Percentiles rank a stretch among this genome's conserved stretches.
phyloP scores from a whole-genome alignment of 306 rosid species.

The Inga leiocalycina region DNA sequence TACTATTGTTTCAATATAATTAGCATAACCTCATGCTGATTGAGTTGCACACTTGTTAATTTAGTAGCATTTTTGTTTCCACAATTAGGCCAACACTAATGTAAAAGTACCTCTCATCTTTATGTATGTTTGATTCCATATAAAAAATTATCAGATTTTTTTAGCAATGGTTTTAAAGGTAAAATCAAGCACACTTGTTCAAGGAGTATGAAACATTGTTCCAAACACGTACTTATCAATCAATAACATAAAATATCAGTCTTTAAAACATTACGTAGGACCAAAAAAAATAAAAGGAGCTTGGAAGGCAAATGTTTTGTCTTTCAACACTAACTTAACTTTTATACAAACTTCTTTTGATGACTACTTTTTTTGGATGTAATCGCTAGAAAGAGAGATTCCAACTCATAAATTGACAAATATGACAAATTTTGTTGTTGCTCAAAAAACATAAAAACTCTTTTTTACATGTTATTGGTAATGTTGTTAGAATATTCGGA shows the following conservation, averaged over 20 bases:
- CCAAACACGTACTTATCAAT: background rate
- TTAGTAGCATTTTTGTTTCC: no score
- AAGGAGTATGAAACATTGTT: background rate
- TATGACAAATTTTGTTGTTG: background rate
- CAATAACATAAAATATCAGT: background rate
- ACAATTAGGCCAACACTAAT: no score
- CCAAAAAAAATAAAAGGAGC: no score
- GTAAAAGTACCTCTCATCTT: no score
- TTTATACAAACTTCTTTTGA: background rate
- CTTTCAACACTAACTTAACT: background rate
- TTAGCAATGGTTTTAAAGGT: background rate
- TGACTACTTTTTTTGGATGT: background rate
- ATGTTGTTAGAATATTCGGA: conserved; percentile 8
- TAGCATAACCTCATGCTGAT: background rate
- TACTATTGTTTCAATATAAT: no score
- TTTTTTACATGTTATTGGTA: background rate
- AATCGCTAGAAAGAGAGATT: background rate
- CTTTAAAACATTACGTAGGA: no score
- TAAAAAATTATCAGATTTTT: no score
- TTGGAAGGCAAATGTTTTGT: background rate
- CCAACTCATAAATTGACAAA: background rate
- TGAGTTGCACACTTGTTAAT: background rate
- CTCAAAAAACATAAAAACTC: background rate
- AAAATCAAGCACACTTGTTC: background rate
- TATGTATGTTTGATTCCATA: no score